These are phyloP conservation scores for Chrysanthemum makinoi DNA, from an alignment of 129 eudicot genomes.

Conservation along the genomic window DNA sequence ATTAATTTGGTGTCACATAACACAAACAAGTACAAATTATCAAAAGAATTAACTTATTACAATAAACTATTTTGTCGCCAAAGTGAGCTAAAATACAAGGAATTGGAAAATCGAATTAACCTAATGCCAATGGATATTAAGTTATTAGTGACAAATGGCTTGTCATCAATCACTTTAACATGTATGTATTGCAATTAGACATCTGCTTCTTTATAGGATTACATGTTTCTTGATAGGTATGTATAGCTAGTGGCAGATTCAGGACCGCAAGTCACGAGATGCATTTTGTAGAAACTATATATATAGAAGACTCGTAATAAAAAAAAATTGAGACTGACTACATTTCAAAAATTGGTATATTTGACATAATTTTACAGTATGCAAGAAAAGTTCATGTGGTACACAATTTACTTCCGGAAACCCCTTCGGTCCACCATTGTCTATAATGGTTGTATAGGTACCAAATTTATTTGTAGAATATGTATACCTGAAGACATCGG, in stretches of 20 bases:
- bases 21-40: background rate
- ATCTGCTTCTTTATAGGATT: background rate
- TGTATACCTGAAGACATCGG: constrained; percentile 47
- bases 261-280: too few species aligned
- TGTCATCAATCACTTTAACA: background rate
- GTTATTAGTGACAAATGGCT: background rate
- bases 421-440: too few species aligned
- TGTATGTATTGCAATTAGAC: background rate
- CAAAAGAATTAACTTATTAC: background rate
- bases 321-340: too few species aligned
- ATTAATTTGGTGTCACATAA: background rate
- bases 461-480: background rate
- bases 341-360: too few species aligned
- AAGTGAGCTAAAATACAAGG: too few species aligned
- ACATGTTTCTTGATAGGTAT: background rate
- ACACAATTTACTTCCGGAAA: too few species aligned
- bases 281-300: too few species aligned
- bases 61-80: background rate
- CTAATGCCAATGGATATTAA: too few species aligned
- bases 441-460: background rate
- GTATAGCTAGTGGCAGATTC: background rate
- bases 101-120: too few species aligned
- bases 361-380: too few species aligned
- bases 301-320: too few species aligned
- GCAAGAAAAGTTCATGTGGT: too few species aligned